Percentiles rank a stretch among this genome's conserved stretches.
Conservation (phyloP, 139 green algal genomes). For the Marvania coccoides region DNA sequence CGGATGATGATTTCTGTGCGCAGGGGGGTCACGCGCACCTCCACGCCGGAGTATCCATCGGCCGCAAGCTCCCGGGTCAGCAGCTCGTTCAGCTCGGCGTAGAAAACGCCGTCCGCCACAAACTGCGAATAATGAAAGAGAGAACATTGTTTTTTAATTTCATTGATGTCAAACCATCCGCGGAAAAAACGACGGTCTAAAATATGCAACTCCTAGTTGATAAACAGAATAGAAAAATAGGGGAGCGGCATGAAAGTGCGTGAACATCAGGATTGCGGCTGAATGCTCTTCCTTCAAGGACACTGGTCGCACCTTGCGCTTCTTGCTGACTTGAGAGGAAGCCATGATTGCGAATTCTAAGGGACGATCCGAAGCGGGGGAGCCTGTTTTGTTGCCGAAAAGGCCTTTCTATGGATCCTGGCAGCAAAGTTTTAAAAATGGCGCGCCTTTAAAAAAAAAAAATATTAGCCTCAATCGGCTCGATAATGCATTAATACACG, state of each 20-base stretch:
- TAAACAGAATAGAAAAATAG: not conserved
- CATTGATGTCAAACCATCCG: not conserved
- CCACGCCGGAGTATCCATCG: constrained; percentile 96
- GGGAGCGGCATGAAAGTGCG: not conserved
- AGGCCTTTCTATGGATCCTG: not conserved
- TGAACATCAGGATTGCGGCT: too few species aligned
- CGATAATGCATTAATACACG: too few species aligned
- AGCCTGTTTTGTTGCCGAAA: not conserved
- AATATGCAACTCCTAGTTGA: not conserved
- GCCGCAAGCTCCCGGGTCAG: constrained; percentile 84
- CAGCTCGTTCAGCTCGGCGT: constrained; percentile 99
- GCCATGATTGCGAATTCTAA: constrained; percentile 23
- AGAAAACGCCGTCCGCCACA: constrained; percentile 98
- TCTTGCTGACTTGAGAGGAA: constrained; percentile 40
- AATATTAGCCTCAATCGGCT: too few species aligned
- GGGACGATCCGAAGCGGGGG: not conserved
- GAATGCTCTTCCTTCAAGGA: too few species aligned
- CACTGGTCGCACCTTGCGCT: constrained; percentile 43
- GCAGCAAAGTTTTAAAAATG: too few species aligned
- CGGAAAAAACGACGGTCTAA: not conserved
- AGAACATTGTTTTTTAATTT: not conserved
- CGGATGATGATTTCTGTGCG: constrained; percentile 99
- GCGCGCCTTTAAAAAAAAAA: too few species aligned
- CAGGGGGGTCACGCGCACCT: constrained; percentile 96
- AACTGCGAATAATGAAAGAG: too few species aligned